Conservation (phyloP, 179 eudicot species). For the Actinidia polygama region DNA sequence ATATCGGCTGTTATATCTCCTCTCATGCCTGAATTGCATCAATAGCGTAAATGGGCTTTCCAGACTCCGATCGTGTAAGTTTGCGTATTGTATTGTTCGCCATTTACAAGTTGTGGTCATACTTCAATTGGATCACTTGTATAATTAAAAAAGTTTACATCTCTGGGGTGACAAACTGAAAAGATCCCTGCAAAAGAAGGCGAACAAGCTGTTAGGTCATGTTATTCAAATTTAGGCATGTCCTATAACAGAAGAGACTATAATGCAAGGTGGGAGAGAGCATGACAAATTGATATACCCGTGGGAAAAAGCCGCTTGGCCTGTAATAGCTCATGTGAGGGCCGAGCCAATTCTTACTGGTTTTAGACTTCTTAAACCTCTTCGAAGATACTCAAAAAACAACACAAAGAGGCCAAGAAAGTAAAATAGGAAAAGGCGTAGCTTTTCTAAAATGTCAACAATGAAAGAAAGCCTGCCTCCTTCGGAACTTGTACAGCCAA, state of each 20-base stretch:
- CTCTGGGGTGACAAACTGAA: slow-evolving; percentile 15
- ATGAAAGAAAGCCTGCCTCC: slow-evolving; percentile 28
- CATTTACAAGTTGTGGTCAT: background rate
- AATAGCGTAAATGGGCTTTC: background rate
- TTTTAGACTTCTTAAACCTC: slow-evolving; percentile 40
- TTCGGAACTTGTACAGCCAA: slow-evolving; percentile 7
- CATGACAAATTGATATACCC: slow-evolving; percentile 20
- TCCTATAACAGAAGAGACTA: background rate
- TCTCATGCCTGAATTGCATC: background rate
- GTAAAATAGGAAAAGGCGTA: slow-evolving; percentile 35
- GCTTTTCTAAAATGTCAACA: slow-evolving; percentile 30
- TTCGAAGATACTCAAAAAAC: slow-evolving; percentile 36
- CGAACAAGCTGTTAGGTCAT: slow-evolving; percentile 13
- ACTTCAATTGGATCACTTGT: slow-evolving; percentile 3
- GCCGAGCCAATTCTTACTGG: slow-evolving; percentile 45
- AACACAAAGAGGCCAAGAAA: slow-evolving; percentile 45
- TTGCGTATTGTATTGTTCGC: background rate
- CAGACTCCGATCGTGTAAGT: background rate
- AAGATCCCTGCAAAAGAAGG: slow-evolving; percentile 24
- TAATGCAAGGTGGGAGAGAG: slow-evolving; percentile 4
- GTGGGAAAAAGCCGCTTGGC: slow-evolving; percentile 15
- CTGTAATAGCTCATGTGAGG: slow-evolving; percentile 23
- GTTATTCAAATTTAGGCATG: background rate
- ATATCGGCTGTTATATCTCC: background rate
- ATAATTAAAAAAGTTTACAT: background rate